phyloP scores from a whole-genome alignment of 2,329 filamentous ascomycete genomes.

The Verticillium longisporum region DNA sequence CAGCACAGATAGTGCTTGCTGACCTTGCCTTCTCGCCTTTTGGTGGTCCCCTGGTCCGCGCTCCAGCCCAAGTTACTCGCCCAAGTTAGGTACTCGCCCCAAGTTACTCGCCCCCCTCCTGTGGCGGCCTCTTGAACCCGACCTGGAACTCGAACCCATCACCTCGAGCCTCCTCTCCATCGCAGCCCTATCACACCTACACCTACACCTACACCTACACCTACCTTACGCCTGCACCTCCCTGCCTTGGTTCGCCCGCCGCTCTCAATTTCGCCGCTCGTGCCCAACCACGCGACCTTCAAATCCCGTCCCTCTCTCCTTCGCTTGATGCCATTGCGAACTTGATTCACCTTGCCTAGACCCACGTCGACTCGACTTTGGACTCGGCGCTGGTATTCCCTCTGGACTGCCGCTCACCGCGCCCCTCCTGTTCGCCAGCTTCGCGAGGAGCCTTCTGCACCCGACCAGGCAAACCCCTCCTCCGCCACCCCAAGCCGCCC shows the following conservation, averaged over 20 bases:
- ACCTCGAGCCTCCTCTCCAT: constrained; percentile 11
- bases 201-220: constrained; percentile 13
- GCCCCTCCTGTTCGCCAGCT: constrained; percentile 3
- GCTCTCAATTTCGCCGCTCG: constrained; percentile 4
- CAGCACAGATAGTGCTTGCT: neutral
- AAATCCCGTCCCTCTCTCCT: neutral
- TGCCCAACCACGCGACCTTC: constrained; percentile 4
- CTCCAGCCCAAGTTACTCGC: neutral
- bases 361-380: constrained; percentile 8
- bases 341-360: constrained; percentile 6
- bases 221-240: constrained; percentile 3
- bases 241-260: constrained; percentile 5
- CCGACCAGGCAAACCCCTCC: neutral
- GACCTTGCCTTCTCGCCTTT: too few species aligned
- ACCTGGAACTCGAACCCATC: constrained; percentile 11
- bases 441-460: constrained; percentile 1
- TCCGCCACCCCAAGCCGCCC: constrained; percentile 5
- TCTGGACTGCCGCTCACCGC: constrained; percentile 8
- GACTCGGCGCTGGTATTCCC: constrained; percentile 8
- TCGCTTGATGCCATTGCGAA: neutral
- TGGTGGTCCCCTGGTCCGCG: neutral
- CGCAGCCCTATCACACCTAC: constrained; percentile 20
- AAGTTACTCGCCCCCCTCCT: neutral
- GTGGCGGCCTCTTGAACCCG: constrained; percentile 3
- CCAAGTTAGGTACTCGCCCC: neutral